A percentile compares a stretch with the other conserved stretches of the same genome.
Conservation (phyloP, 768 basidiomycete genomes). For the Boletus sp. region DNA sequence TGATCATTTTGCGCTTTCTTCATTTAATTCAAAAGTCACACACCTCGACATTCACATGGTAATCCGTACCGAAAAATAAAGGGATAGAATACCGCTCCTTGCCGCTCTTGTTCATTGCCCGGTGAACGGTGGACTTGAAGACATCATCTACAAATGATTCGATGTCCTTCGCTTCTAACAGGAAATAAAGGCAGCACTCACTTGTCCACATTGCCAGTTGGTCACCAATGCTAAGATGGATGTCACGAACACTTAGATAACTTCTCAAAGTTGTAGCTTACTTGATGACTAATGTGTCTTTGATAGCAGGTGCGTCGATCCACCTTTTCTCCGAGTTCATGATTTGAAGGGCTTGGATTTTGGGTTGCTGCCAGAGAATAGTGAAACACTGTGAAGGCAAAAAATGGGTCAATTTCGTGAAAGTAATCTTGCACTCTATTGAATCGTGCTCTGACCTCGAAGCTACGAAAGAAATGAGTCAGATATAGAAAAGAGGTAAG, state of each 20-base stretch:
- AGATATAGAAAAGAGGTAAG: background rate
- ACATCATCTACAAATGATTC: slow-evolving; percentile 59
- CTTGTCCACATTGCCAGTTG: slow-evolving; percentile 91
- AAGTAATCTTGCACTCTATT: background rate
- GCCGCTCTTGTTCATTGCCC: slow-evolving; percentile 77
- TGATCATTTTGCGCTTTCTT: background rate
- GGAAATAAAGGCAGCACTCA: slow-evolving; percentile 31
- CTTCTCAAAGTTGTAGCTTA: slow-evolving; percentile 29
- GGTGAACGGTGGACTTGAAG: slow-evolving; percentile 88
- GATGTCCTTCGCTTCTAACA: background rate
- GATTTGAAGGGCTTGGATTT: slow-evolving; percentile 76
- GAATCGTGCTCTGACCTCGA: slow-evolving; percentile 38
- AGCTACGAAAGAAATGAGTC: slow-evolving; percentile 29
- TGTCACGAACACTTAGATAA: slow-evolving; percentile 24
- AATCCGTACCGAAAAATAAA: slow-evolving; percentile 88
- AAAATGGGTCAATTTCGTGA: background rate
- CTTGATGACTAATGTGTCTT: slow-evolving; percentile 87
- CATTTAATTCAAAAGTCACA: slow-evolving; percentile 9
- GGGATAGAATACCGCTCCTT: slow-evolving; percentile 79
- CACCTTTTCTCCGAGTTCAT: slow-evolving; percentile 74
- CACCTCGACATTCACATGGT: slow-evolving; percentile 79
- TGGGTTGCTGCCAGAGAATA: slow-evolving; percentile 79
- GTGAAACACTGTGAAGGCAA: slow-evolving; percentile 66
- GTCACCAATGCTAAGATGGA: slow-evolving; percentile 66
- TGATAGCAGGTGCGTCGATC: slow-evolving; percentile 78